A percentile compares a stretch with the other conserved stretches of the same genome.
Evolutionary conservation across 177 flowering plant species (phyloP).

Genomic region (Telopea speciosissima): DNA sequence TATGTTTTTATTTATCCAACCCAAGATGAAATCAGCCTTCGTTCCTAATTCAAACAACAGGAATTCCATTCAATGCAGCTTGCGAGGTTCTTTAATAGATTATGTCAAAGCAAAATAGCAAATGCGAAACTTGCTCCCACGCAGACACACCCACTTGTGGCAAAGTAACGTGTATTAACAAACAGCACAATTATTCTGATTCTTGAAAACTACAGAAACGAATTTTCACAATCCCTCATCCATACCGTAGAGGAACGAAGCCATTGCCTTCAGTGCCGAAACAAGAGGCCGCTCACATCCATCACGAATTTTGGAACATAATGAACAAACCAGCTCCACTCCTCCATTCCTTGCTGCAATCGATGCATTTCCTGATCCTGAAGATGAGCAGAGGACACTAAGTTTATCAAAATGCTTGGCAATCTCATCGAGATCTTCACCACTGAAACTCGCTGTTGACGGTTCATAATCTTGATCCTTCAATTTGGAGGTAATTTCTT

Average conservation of each 20-base stretch:
- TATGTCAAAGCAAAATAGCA: too few species aligned
- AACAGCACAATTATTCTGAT: not conserved
- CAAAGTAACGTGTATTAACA: not conserved
- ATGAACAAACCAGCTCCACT: constrained; percentile 53
- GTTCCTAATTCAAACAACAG: not conserved
- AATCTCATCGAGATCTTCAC: constrained; percentile 31
- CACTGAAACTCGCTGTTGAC: constrained; percentile 3
- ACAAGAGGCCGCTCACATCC: constrained; percentile 25
- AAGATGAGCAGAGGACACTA: constrained; percentile 33
- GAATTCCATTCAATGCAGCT: not conserved
- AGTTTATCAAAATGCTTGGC: constrained; percentile 40
- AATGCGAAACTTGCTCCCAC: not conserved
- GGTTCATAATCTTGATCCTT: constrained; percentile 9
- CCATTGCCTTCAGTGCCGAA: constrained; percentile 49
- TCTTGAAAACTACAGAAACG: not conserved
- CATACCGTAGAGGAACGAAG: constrained; percentile 61
- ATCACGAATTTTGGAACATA: constrained; percentile 44
- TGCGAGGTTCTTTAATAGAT: not conserved
- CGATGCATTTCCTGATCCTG: constrained; percentile 55
- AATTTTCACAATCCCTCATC: not conserved
- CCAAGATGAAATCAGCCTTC: not conserved
- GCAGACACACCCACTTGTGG: not conserved
- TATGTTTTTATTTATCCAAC: not conserved
- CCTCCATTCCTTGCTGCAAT: constrained; percentile 73
- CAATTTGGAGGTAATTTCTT: constrained; percentile 24